These are phyloP conservation scores for Umbilicus rupestris DNA, from an alignment of 164 flowering plant species.

Conservation along the genomic window DNA sequence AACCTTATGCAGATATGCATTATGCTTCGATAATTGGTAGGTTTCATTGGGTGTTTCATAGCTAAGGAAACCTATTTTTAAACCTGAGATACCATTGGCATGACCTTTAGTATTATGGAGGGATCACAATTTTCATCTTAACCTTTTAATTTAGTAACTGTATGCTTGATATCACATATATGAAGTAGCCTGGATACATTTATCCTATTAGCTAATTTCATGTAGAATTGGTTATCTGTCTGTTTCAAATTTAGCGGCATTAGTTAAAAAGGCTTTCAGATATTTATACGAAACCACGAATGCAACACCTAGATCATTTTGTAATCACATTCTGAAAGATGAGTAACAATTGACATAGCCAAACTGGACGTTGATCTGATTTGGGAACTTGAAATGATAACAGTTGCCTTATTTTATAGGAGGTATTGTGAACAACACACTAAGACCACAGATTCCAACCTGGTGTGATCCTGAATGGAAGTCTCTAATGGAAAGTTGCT, in stretches of 20 bases:
- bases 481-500: constrained; percentile 86
- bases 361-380: neutral
- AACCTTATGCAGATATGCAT: constrained; percentile 86
- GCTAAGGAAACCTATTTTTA: no score
- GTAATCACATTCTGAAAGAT: neutral
- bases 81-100: no score
- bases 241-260: no score
- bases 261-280: no score
- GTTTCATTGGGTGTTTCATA: constrained; percentile 8
- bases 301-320: neutral
- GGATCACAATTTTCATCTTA: no score
- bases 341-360: neutral
- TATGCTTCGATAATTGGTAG: constrained; percentile 92
- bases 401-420: constrained; percentile 27
- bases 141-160: no score
- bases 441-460: constrained; percentile 81
- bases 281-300: no score
- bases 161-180: no score
- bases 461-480: constrained; percentile 99
- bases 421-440: constrained; percentile 86
- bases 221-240: no score
- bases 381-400: neutral
- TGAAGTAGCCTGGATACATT: no score
- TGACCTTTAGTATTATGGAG: no score
- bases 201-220: no score